Conservation (phyloP, 371 early-diverging fungal genomes). For the Nematocida sp. region DNA sequence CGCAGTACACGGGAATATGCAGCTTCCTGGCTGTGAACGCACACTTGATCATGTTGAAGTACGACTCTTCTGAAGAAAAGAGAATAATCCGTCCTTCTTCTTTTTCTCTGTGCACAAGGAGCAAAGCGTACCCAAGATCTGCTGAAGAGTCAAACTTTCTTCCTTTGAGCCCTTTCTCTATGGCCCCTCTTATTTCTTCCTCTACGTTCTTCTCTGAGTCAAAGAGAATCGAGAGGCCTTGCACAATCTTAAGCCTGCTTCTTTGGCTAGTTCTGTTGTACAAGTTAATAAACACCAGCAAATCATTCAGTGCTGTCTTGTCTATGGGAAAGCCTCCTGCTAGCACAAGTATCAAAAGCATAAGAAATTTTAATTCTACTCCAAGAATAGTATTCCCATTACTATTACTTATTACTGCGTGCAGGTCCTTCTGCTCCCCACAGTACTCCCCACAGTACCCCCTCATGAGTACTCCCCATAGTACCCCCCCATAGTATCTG, state of each 20-base stretch:
- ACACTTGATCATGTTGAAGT: constrained; percentile 43
- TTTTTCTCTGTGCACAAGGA: constrained; percentile 26
- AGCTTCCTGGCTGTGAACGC: constrained; percentile 42
- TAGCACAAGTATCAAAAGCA: constrained; percentile 39
- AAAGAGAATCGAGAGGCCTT: not conserved
- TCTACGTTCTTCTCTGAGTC: constrained; percentile 31
- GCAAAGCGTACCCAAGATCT: constrained; percentile 38
- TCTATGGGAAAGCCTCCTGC: constrained; percentile 15
- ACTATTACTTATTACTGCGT: too few species aligned
- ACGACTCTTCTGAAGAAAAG: constrained; percentile 13
- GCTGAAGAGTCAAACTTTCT: not conserved
- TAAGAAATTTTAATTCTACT: constrained; percentile 14
- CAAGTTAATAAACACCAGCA: constrained; percentile 38
- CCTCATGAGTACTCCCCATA: too few species aligned
- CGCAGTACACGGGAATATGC: constrained; percentile 30
- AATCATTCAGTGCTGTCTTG: constrained; percentile 5
- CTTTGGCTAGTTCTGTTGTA: constrained; percentile 7
- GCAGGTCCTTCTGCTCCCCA: too few species aligned
- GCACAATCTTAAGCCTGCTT: constrained; percentile 14
- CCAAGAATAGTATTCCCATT: too few species aligned
- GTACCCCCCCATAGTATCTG: too few species aligned
- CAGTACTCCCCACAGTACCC: too few species aligned
- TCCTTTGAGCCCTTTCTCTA: not conserved
- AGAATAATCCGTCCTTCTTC: constrained; percentile 1
- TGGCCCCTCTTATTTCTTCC: not conserved